A percentile compares a stretch with the other conserved stretches of the same genome.
These are phyloP conservation scores for Bryum argenteum DNA, from an alignment of 225 moss, liverwort and hornwort genomes.

Conservation along the genomic window DNA sequence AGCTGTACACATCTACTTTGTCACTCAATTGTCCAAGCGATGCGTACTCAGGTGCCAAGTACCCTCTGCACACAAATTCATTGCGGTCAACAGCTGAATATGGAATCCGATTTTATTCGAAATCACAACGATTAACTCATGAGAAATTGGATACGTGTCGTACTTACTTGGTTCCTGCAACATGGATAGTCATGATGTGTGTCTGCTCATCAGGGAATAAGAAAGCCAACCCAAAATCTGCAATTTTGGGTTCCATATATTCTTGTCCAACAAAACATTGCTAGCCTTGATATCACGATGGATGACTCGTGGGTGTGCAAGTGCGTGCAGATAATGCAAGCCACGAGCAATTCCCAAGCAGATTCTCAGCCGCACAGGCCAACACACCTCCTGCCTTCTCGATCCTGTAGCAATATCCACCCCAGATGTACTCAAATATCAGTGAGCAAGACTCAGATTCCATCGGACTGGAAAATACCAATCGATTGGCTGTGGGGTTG, in stretches of 20 bases:
- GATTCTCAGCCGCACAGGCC: constrained; percentile 12
- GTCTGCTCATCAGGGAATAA: constrained; percentile 17
- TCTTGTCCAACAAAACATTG: constrained; percentile 14
- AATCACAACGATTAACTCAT: no score
- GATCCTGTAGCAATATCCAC: neutral
- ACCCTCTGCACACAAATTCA: constrained; percentile 21
- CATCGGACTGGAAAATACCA: no score
- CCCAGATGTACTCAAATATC: neutral
- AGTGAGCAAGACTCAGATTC: no score
- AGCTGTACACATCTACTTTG: constrained; percentile 35
- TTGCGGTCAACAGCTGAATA: no score
- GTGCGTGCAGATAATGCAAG: constrained; percentile 25
- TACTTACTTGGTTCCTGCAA: constrained; percentile 29
- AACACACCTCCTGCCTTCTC: neutral
- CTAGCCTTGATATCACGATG: constrained; percentile 29
- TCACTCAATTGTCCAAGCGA: constrained; percentile 24
- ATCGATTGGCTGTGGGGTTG: neutral
- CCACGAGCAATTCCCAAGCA: constrained; percentile 29
- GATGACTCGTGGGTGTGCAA: constrained; percentile 24
- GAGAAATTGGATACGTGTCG: neutral
- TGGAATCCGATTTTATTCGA: no score
- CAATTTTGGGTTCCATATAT: constrained; percentile 29
- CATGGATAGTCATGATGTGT: constrained; percentile 27
- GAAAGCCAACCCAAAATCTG: constrained; percentile 25
- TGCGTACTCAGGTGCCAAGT: constrained; percentile 30